A percentile compares a stretch with the other conserved stretches of the same genome.
phyloP scores from a whole-genome alignment of 495 filamentous ascomycete genomes.

The Patellaria atrata region DNA sequence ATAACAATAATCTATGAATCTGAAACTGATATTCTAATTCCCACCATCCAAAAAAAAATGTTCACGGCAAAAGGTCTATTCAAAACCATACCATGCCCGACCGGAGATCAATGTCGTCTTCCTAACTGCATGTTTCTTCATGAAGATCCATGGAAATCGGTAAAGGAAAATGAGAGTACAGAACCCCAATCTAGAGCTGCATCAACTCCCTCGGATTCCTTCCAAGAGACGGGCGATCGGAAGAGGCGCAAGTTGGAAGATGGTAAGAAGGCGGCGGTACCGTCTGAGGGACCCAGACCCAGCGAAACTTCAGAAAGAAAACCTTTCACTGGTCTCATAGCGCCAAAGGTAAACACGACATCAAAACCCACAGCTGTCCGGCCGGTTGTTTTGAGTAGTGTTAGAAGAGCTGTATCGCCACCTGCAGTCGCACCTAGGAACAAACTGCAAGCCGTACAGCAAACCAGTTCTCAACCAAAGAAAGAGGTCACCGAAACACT shows the following conservation, averaged over 20 bases:
- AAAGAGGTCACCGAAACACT: slow-evolving; percentile 33
- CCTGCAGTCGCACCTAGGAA: not conserved
- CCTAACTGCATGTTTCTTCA: slow-evolving; percentile 50
- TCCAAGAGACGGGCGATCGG: slow-evolving; percentile 1
- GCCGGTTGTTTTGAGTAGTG: too few species aligned
- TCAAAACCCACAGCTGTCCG: not conserved
- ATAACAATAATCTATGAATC: too few species aligned
- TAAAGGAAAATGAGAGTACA: too few species aligned
- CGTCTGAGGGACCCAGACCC: not conserved
- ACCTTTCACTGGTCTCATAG: not conserved
- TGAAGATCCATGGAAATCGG: slow-evolving; percentile 17
- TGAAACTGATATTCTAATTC: too few species aligned
- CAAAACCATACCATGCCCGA: slow-evolving; percentile 49
- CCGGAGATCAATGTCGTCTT: slow-evolving; percentile 39
- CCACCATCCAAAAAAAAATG: slow-evolving; percentile 33
- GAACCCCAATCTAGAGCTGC: slow-evolving; percentile 7
- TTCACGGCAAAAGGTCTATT: slow-evolving; percentile 52
- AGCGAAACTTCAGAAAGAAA: not conserved
- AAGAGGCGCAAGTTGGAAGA: slow-evolving; percentile 3
- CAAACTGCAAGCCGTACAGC: too few species aligned
- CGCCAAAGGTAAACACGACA: not conserved
- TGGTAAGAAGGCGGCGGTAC: not conserved
- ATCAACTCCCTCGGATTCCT: not conserved
- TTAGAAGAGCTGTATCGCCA: slow-evolving; percentile 1
- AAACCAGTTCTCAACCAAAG: not conserved